Evolutionary conservation across 2,329 filamentous ascomycete genomes (phyloP), one percentile per base, ranked within the genome.

Genomic region (Exophiala lecanii-corni): DNA sequence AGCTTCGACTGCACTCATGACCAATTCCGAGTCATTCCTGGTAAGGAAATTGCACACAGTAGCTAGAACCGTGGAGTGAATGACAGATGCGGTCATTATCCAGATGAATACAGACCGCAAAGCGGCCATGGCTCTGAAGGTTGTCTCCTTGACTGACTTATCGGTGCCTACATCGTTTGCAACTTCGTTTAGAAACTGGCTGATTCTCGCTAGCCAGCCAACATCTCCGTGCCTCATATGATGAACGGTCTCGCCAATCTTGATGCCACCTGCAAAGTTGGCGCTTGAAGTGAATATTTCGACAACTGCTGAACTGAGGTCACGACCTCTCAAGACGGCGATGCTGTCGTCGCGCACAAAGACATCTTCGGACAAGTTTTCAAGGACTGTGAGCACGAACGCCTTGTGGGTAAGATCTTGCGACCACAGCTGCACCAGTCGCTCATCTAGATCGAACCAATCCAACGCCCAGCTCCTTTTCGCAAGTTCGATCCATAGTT

Each of bases 391-490:
- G 23, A 98, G 75, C 21, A 96, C 89, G 42, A 97, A 78, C 61
- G 92, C 85, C 65, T 94, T 92, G 62, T 89, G 82, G 35, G 75
- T 72, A 23, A 76, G 62, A 41, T 70, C 70, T 10, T 65, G 70
- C 18, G 72, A 69, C 92, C 92, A 98, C 15, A 97, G 73, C 57
- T 81, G 77, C 33, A 89, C 78, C 42, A 98, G 75, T 59, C 86
- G 75, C 51, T 81, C 70, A 62, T 98, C 94, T 91, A 98, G 95
- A 60, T 94, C 82, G 71, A 85, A 81, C 92, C 94, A 98, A 49
- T 92, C 85, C 21, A 79, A 74, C n/a, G 77, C 87, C 92, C 92
- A 98, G 60, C 81, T 86, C 57, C 91, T 79, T 70, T 97, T 97
- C 30, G 89, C 89, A 40, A 95, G 74, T 64, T 97, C 92, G 5